These are phyloP conservation scores for Parachlorella kessleri DNA, from an alignment of 139 green algal species.

Conservation along the genomic window DNA sequence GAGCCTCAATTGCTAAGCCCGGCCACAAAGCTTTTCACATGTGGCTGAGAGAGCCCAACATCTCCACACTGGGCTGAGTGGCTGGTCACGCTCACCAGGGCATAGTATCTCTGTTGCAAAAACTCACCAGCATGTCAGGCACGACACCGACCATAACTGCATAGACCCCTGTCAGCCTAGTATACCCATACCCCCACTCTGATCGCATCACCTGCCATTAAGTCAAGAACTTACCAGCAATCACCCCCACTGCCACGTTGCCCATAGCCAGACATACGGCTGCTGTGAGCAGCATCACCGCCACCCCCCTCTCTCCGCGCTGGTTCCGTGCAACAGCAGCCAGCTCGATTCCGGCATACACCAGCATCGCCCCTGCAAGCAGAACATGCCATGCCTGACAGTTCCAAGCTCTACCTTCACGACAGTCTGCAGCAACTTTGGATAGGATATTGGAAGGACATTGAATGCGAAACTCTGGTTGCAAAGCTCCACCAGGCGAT, in stretches of 20 bases:
- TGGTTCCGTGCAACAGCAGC: conserved; percentile 40
- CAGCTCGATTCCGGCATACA: conserved; percentile 67
- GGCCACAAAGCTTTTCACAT: too few relatives aligned
- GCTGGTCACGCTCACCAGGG: too few relatives aligned
- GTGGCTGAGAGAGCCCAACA: too few relatives aligned
- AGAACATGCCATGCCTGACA: too few relatives aligned
- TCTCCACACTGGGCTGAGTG: too few relatives aligned
- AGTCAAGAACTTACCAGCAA: conserved; percentile 33
- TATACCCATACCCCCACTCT: background rate
- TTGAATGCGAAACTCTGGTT: too few relatives aligned
- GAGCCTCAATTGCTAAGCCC: background rate
- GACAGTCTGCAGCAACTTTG: too few relatives aligned
- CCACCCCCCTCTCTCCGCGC: conserved; percentile 39
- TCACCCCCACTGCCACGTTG: conserved; percentile 62
- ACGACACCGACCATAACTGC: background rate
- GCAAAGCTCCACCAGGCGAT: too few relatives aligned
- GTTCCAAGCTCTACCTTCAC: too few relatives aligned
- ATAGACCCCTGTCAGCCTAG: background rate
- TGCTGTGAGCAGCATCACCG: conserved; percentile 70
- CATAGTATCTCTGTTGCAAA: too few relatives aligned
- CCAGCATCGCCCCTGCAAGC: conserved; percentile 49
- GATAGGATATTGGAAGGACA: too few relatives aligned
- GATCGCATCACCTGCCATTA: background rate
- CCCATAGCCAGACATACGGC: conserved; percentile 50
- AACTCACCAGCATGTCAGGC: too few relatives aligned